These are phyloP conservation scores for Cladophialophora psammophila DNA, from an alignment of 2,329 filamentous ascomycete genomes.

Conservation along the genomic window DNA sequence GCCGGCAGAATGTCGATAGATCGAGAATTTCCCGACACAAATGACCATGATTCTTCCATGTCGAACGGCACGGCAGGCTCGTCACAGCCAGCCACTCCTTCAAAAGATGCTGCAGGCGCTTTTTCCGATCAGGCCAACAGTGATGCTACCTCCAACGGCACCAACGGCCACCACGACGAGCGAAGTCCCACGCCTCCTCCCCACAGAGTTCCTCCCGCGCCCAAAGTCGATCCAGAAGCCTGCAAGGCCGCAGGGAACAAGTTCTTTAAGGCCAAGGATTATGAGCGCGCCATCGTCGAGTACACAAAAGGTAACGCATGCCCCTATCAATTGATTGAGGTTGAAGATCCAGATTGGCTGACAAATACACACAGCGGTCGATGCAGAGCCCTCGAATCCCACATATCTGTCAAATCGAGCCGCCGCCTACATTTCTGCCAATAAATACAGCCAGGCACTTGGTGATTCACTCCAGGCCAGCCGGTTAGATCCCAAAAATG, in stretches of 20 bases:
- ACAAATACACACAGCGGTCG: slow-evolving; percentile 70
- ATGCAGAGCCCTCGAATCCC: slow-evolving; percentile 81
- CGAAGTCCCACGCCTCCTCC: slow-evolving; percentile 57
- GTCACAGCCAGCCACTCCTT: slow-evolving; percentile 38
- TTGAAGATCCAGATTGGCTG: slow-evolving; percentile 27
- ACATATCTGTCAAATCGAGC: slow-evolving; percentile 96
- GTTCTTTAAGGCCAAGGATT: slow-evolving; percentile 95
- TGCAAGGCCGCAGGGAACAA: slow-evolving; percentile 96
- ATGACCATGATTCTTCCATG: slow-evolving; percentile 27
- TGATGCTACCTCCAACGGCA: slow-evolving; percentile 33
- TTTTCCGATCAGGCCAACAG: slow-evolving; percentile 37
- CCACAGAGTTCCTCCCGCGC: slow-evolving; percentile 55
- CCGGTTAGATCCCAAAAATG: slow-evolving; percentile 82
- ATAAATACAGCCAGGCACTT: slow-evolving; percentile 78
- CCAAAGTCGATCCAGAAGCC: slow-evolving; percentile 78
- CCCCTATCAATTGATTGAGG: slow-evolving; percentile 14
- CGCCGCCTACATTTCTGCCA: slow-evolving; percentile 89
- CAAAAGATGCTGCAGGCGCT: slow-evolving; percentile 34
- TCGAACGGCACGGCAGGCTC: slow-evolving; percentile 21
- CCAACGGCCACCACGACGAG: slow-evolving; percentile 46
- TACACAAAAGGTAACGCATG: slow-evolving; percentile 83
- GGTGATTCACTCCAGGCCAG: slow-evolving; percentile 85
- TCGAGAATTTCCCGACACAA: slow-evolving; percentile 60
- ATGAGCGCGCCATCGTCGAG: slow-evolving; percentile 83
- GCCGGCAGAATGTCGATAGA: slow-evolving; percentile 70